Evolutionary conservation across 768 basidiomycete genomes (phyloP), one percentile per base, ranked within the genome.

Genomic region (Cubamyces lactineus): DNA sequence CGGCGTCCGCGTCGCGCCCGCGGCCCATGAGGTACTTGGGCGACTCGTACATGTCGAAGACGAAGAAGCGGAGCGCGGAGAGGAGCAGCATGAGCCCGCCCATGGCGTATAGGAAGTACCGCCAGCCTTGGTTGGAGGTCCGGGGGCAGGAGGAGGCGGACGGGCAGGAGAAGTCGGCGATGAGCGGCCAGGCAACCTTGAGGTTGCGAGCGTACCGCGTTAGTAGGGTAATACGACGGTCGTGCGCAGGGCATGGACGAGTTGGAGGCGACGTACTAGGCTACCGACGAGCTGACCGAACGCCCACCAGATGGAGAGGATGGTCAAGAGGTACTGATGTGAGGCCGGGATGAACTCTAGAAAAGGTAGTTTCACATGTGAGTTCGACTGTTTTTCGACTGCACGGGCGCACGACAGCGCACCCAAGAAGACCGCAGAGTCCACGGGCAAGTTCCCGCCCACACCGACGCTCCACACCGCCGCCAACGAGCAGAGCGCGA

Each of bases 281-380:
- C 79, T 82, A 15, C 82, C 86, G 46, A 88, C 68, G 0, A 91
- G 79, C 71, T 91, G 91, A 2, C 89, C 89, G 26, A 92, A 76
- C 6, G 87, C 86, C 91, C 91, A 92, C 86, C 87, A 92, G 46
- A 91, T 83, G 0, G 89, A 89, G 23, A 92, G 79, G 9, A 91
- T 75, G 0, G 89, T 91, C 23, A 92, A 77, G 6, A 92, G 78
- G 67, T 89, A 91, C 69, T 92, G 90, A 63, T 91, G 87, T 2
- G 84, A 83, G 1, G 82, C 82, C 0, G 91, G 91, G 0, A 89
- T 68, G 67, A 89, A 90, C 65, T 92, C 88, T 86, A 48, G 24
- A 15, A 12, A 39, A 12, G 2, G 59, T 48, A 28, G 7, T 7
- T 13, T 4, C 11, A 15, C 23, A 49, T 16, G 16, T 43, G 2